Percentiles rank a stretch among this genome's conserved stretches.
Evolutionary conservation across 257 asterid genomes (phyloP).

Genomic region (Catharanthus roseus): DNA sequence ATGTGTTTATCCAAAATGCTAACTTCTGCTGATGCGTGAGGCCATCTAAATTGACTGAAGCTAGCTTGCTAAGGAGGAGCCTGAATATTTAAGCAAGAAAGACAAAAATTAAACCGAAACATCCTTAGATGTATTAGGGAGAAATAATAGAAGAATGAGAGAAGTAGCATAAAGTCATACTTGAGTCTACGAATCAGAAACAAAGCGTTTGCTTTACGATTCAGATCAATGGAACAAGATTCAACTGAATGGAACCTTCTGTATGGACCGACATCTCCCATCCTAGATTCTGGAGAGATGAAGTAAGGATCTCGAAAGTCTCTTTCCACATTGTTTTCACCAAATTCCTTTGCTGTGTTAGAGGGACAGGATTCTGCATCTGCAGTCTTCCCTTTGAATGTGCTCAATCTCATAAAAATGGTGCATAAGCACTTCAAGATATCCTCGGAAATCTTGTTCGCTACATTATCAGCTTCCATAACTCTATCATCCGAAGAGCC

Average conservation of each 20-base stretch:
- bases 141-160: neutral
- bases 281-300: conserved; percentile 27
- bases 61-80: conserved; percentile 60
- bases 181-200: conserved; percentile 54
- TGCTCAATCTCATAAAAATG: conserved; percentile 54
- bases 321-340: conserved; percentile 24
- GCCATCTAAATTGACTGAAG: conserved; percentile 51
- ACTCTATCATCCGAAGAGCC: conserved; percentile 44
- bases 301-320: conserved; percentile 54
- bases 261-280: conserved; percentile 48
- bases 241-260: conserved; percentile 39
- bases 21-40: conserved; percentile 79
- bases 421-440: conserved; percentile 61
- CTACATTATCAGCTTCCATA: conserved; percentile 42
- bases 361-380: conserved; percentile 43
- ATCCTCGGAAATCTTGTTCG: conserved; percentile 55
- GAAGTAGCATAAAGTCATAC: conserved; percentile 24
- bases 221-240: conserved; percentile 46
- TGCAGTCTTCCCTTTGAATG: conserved; percentile 54
- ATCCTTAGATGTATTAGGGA: too few species aligned
- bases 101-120: neutral
- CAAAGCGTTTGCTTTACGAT: conserved; percentile 43
- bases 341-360: conserved; percentile 19
- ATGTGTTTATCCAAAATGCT: conserved; percentile 90
- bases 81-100: conserved; percentile 29